Evolutionary conservation across 169 alveolate genomes (phyloP).

Genomic region (Plasmodium adleri): DNA sequence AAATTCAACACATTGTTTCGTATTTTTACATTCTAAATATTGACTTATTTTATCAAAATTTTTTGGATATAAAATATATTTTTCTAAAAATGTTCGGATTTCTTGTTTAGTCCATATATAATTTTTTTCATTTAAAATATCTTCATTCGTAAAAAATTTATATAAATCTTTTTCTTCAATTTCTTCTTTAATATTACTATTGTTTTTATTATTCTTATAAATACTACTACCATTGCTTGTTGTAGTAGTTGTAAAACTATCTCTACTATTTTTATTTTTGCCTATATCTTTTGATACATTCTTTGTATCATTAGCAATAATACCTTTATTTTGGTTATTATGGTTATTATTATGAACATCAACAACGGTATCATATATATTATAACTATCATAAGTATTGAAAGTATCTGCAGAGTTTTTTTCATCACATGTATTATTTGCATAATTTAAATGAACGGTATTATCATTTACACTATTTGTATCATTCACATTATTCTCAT

Average conservation of each 20-base stretch:
- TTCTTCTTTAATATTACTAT: conserved; percentile 1
- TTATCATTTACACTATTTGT: too few relatives aligned
- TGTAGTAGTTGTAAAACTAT: background rate
- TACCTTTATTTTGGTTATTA: too few relatives aligned
- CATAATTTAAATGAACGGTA: too few relatives aligned
- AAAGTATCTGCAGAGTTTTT: too few relatives aligned
- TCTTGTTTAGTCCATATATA: conserved; percentile 89
- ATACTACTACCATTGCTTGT: background rate
- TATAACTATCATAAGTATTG: too few relatives aligned
- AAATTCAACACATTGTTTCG: conserved; percentile 89
- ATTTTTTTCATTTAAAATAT: conserved; percentile 71
- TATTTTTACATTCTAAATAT: conserved; percentile 87
- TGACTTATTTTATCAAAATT: conserved; percentile 90
- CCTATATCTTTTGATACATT: too few relatives aligned
- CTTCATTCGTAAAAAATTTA: conserved; percentile 74
- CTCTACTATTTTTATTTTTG: too few relatives aligned
- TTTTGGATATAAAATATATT: conserved; percentile 91
- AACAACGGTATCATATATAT: too few relatives aligned
- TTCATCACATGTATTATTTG: too few relatives aligned
- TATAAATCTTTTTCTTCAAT: conserved; percentile 66
- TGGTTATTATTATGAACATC: too few relatives aligned
- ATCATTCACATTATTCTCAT: too few relatives aligned
- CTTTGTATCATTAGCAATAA: too few relatives aligned
- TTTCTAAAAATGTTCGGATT: conserved; percentile 86
- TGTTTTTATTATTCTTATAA: background rate